Conservation (phyloP, 2,329 filamentous ascomycete species). For the Fusarium tupiense region DNA sequence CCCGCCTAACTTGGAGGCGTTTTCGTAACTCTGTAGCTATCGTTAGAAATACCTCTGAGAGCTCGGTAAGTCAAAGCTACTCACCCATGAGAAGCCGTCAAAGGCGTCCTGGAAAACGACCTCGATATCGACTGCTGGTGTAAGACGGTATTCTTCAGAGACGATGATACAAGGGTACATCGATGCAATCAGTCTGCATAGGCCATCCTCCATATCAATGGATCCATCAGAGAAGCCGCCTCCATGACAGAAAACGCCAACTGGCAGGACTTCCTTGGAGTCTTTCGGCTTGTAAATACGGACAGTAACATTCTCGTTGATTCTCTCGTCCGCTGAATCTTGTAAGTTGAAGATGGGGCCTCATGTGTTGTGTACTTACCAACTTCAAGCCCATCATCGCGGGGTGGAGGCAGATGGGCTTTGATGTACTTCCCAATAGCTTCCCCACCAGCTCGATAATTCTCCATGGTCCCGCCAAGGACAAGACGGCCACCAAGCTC, state of each 20-base stretch:
- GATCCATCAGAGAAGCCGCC: background rate
- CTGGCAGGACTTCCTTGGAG: accelerated
- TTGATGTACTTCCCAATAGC: background rate
- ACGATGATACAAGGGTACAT: background rate
- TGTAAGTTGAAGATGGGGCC: accelerated
- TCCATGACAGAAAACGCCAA: background rate
- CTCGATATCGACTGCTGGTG: background rate
- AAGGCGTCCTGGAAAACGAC: background rate
- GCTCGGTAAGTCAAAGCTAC: no score
- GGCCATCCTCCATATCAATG: background rate
- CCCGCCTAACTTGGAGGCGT: accelerated
- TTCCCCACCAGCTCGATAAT: background rate
- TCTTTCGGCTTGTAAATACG: background rate
- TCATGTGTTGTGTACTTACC: background rate
- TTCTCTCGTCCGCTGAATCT: background rate
- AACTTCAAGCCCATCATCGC: background rate
- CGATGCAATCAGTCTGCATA: background rate
- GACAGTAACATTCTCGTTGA: accelerated
- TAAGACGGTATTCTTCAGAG: accelerated
- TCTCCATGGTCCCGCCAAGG: background rate
- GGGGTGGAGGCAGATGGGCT: background rate
- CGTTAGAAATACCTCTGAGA: no score
- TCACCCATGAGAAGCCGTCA: background rate
- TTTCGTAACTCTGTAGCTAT: background rate
- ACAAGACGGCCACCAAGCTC: background rate